Conservation (phyloP, 2,329 filamentous ascomycete species). For the Dothideomycetes sp. region DNA sequence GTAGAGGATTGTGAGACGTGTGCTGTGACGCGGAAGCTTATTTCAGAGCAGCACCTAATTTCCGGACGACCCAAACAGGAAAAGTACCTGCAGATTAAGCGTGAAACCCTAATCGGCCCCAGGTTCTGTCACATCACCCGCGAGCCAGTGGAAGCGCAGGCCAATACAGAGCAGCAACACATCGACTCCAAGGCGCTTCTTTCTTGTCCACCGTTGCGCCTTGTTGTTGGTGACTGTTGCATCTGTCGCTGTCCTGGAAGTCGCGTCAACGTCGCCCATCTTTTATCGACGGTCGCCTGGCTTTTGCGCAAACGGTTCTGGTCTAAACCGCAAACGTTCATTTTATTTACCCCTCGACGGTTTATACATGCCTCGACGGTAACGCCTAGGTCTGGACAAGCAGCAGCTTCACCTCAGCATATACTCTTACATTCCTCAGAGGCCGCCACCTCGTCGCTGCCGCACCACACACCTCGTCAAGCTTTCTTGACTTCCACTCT, state of each 20-base stretch:
- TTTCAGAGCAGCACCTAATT: not conserved
- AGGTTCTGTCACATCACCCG: not conserved
- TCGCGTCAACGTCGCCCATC: slow-evolving; percentile 8
- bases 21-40: not conserved
- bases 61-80: not conserved
- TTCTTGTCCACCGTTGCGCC: not conserved
- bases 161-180: too few relatives aligned
- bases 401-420: slow-evolving; percentile 6
- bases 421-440: slow-evolving; percentile 9
- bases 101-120: not conserved
- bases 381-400: not conserved
- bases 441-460: slow-evolving; percentile 4
- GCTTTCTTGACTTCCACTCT: slow-evolving; percentile 5
- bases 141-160: too few relatives aligned
- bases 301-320: not conserved
- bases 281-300: slow-evolving; percentile 6
- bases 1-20: not conserved
- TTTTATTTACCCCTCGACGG: slow-evolving; percentile 6
- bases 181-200: too few relatives aligned
- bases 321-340: slow-evolving; percentile 6
- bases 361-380: slow-evolving; percentile 6
- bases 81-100: not conserved
- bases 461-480: slow-evolving; percentile 3
- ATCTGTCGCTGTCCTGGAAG: not conserved
- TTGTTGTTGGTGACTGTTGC: too few relatives aligned